Evolutionary conservation across 2,329 filamentous ascomycete genomes (phyloP).

Genomic region (Chaetomiaceae sp.): DNA sequence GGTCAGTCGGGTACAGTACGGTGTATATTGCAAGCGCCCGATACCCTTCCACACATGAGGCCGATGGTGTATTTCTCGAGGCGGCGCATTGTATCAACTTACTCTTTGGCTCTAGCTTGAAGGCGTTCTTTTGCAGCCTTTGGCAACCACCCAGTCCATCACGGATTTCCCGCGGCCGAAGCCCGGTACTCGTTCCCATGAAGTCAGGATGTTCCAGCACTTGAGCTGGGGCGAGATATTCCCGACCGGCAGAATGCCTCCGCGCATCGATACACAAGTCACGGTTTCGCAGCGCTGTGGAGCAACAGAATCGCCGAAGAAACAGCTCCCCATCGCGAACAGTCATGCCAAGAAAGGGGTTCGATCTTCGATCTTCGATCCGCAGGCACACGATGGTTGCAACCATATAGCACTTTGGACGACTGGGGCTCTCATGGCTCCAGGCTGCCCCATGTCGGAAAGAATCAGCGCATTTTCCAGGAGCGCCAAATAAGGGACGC

Average conservation of each 20-base stretch:
- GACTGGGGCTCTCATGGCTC: too few relatives aligned
- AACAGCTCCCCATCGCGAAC: not conserved
- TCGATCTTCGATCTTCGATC: not conserved
- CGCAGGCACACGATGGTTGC: not conserved
- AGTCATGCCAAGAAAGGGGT: constrained; percentile 1
- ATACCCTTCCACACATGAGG: not conserved
- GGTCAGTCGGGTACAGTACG: too few relatives aligned
- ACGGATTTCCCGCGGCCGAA: not conserved
- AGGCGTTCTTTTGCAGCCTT: too few relatives aligned
- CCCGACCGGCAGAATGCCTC: not conserved
- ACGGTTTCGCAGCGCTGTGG: not conserved
- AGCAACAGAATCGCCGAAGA: not conserved
- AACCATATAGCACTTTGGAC: too few relatives aligned
- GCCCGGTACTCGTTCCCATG: not conserved
- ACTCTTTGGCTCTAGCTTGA: too few relatives aligned
- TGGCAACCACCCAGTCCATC: too few relatives aligned
- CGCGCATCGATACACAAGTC: not conserved
- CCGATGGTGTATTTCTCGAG: not conserved
- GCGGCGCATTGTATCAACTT: too few relatives aligned
- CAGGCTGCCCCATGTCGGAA: too few relatives aligned
- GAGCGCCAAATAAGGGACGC: too few relatives aligned
- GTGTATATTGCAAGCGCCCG: too few relatives aligned
- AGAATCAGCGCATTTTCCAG: too few relatives aligned
- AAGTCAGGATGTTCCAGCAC: not conserved
- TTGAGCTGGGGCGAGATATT: not conserved